These are phyloP conservation scores for Abrus pulchellus DNA, from an alignment of 306 rosid species.

Conservation along the genomic window DNA sequence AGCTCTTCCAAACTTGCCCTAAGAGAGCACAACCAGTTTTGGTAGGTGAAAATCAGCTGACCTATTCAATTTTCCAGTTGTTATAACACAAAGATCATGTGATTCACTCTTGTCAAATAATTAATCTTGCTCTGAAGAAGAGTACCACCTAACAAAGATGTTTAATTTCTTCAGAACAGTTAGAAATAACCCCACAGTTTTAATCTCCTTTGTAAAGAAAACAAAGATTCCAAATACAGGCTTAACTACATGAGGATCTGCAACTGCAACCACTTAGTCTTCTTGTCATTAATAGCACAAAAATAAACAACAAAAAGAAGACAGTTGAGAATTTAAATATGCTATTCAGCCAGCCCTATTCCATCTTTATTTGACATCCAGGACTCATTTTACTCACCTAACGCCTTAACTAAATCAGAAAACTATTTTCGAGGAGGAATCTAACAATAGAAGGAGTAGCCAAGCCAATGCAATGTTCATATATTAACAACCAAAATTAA, in stretches of 20 bases:
- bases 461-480: conserved; percentile 2
- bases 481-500: background rate
- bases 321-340: background rate
- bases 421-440: conserved; percentile 32
- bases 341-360: background rate
- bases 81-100: conserved; percentile 24
- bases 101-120: conserved; percentile 28
- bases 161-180: conserved; percentile 15
- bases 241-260: background rate
- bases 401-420: conserved; percentile 29
- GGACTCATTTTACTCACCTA: conserved; percentile 29
- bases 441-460: conserved; percentile 10
- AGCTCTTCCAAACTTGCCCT: no score
- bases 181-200: background rate
- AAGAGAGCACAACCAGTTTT: conserved; percentile 7
- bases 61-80: conserved; percentile 22
- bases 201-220: background rate
- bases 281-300: conserved; percentile 4
- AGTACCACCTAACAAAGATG: conserved; percentile 18
- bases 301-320: background rate
- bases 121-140: background rate
- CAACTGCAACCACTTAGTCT: background rate
- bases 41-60: conserved; percentile 16
- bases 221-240: background rate
- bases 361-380: background rate